Evolutionary conservation across 208 protist species (phyloP).

Genomic region (Leishmania braziliensis): DNA sequence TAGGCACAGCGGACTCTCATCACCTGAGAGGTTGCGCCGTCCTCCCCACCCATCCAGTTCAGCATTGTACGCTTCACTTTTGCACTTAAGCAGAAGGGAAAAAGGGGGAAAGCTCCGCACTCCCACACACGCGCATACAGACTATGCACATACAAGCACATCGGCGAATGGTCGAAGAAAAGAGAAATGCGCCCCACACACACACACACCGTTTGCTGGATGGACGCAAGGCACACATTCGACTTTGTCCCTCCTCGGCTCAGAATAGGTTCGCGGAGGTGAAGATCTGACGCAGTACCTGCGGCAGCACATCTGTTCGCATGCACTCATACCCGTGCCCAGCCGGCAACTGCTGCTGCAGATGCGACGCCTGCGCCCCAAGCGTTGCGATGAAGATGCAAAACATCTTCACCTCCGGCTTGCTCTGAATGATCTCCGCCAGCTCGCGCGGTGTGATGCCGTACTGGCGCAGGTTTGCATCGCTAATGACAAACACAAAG

Average conservation of each 20-base stretch:
- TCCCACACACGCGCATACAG: background rate
- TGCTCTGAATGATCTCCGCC: conserved; percentile 65
- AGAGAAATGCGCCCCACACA: background rate
- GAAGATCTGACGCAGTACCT: conserved; percentile 91
- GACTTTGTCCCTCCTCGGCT: conserved; percentile 3
- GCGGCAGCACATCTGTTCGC: conserved; percentile 81
- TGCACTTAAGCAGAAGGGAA: conserved; percentile 3
- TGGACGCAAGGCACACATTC: background rate
- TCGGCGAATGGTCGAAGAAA: background rate
- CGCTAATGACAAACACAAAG: conserved; percentile 94
- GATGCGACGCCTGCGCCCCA: conserved; percentile 71
- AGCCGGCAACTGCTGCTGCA: conserved; percentile 75
- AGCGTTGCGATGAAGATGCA: conserved; percentile 93
- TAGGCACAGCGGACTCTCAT: background rate
- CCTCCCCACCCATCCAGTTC: background rate
- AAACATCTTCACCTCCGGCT: conserved; percentile 86
- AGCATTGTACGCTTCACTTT: background rate
- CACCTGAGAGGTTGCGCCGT: too few species aligned
- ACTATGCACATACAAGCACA: background rate
- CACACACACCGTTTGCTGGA: background rate
- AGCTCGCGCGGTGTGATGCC: conserved; percentile 85
- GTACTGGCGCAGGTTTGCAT: conserved; percentile 94
- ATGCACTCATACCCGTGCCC: conserved; percentile 90
- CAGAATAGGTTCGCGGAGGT: conserved; percentile 72
- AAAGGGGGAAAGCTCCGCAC: background rate